phyloP scores from a whole-genome alignment of 2,329 filamentous ascomycete species.

The Myriosclerotinia duriaeana region DNA sequence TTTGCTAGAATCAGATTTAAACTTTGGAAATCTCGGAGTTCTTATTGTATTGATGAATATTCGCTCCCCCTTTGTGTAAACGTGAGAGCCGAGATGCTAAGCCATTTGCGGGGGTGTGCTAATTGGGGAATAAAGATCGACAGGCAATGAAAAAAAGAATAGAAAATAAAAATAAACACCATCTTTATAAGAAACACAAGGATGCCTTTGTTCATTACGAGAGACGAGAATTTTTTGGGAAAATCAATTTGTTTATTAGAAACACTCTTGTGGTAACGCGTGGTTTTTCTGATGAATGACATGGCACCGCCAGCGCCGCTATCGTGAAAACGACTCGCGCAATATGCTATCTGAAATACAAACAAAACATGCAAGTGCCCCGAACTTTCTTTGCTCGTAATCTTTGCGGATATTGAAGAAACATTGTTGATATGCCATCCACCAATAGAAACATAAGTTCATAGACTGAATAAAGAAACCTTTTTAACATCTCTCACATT shows the following conservation, averaged over 20 bases:
- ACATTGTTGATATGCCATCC: not conserved
- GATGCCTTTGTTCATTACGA: not conserved
- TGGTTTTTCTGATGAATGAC: not conserved
- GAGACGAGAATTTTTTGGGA: not conserved
- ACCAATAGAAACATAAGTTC: not conserved
- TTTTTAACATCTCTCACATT: not conserved
- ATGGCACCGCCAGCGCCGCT: no score
- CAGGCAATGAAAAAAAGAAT: not conserved
- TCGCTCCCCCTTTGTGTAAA: not conserved
- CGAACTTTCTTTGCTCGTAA: not conserved
- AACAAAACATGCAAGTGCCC: no score
- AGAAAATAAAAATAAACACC: no score
- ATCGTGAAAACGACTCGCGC: not conserved
- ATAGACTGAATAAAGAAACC: not conserved
- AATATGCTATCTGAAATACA: no score
- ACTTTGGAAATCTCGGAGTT: not conserved
- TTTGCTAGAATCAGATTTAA: not conserved
- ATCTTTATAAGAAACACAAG: not conserved
- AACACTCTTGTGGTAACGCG: not conserved
- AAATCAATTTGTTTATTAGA: not conserved
- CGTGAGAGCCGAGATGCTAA: not conserved
- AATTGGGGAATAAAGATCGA: not conserved
- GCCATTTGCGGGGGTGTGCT: not conserved
- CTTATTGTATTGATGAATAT: not conserved
- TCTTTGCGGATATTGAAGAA: not conserved